Evolutionary conservation across 768 basidiomycete species (phyloP), one percentile per base, ranked within the genome.

Genomic region (Lentinula sp.): DNA sequence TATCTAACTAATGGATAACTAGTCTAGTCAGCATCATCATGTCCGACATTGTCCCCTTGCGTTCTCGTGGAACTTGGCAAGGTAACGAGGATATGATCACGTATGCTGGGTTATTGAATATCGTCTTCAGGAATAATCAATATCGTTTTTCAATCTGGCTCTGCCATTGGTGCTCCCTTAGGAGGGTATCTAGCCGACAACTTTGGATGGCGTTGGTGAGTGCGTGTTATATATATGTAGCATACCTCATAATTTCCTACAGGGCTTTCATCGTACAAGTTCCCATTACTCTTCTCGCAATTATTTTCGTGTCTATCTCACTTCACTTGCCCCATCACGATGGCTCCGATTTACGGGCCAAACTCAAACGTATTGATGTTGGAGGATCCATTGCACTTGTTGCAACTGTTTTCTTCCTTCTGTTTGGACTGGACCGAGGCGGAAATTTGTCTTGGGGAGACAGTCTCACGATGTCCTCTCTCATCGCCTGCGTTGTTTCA

Each of bases 171-270:
- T 9, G 76, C 75, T 2, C 77, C 77, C 0, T 62, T 77, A 3
- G 77, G 77, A 20, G 77, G 77, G 4, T 63, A 72, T n/a, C 66
- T 78, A 8, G 74, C 73, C 4, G 76, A 78, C 59, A 68, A 63
- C 33, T 69, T 75, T 42, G 76, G 76, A 9, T 78, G 77, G 77
- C 63, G 76, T 61, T 77, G 77, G 72, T 73, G 52, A 23, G 61
- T 58, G n/a, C n/a, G 4, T 43, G 6, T 23, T 39, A 23, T 6
- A 45, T 16, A 43, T 7, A 32, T 12, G 8, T 20, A 18, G 18
- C 23, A 13, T 59, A 15, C n/a, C 57, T 16, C 33, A 20, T 36
- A 35, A 37, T 18, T 18, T n/a, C 16, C 4, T 8, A 4, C 58
- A 73, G 73, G 73, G 67, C 72, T 1, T 76, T 75, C 66, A 62